Conservation (phyloP, 148 eudicot genomes). For the Pharnaceum exiguum region DNA sequence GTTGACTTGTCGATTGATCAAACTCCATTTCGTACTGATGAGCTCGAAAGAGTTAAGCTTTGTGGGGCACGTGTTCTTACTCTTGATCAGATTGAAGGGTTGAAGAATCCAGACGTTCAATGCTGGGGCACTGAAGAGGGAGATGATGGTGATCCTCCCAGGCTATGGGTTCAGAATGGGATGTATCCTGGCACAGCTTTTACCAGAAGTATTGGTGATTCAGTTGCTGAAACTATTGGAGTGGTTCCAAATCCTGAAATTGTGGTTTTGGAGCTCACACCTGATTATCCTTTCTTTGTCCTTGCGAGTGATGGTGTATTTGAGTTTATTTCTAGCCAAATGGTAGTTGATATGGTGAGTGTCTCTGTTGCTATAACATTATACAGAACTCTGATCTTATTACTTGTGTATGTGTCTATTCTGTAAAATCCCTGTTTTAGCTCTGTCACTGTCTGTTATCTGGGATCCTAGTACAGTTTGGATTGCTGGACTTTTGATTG, state of each 20-base stretch:
- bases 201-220: conserved; percentile 93
- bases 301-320: conserved; percentile 98
- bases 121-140: conserved; percentile 98
- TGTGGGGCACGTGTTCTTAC: conserved; percentile 97
- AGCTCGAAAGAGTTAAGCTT: conserved; percentile 80
- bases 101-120: conserved; percentile 82
- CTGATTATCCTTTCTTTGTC: conserved; percentile 84
- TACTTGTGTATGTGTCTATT: no score
- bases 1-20: conserved; percentile 89
- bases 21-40: conserved; percentile 86
- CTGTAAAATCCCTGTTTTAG: no score
- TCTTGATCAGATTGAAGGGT: conserved; percentile 98
- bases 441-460: no score
- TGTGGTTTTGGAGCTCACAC: conserved; percentile 75
- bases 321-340: conserved; percentile 93
- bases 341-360: conserved; percentile 95
- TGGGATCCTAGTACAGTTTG: no score
- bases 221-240: conserved; percentile 92
- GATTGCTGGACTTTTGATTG: no score
- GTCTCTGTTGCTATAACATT: conserved; percentile 12
- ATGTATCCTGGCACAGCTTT: conserved; percentile 99
- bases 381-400: not conserved
- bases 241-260: conserved; percentile 93
- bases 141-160: conserved; percentile 99
- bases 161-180: conserved; percentile 94